Evolutionary conservation across 2,329 filamentous ascomycete genomes (phyloP).

Genomic region (Cladophialophora bantiana): DNA sequence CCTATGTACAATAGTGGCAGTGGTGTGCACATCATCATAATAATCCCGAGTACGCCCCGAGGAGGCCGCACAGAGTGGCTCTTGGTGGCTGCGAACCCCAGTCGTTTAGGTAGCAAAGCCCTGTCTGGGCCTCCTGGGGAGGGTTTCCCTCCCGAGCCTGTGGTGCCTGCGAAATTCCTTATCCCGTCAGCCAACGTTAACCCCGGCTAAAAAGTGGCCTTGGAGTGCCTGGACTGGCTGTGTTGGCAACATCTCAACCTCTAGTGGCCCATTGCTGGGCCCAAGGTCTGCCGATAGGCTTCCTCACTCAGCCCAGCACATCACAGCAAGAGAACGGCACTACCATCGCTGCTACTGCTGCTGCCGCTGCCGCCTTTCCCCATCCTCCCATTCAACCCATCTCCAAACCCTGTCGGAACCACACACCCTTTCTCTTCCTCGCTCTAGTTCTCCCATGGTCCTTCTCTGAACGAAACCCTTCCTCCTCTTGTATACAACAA

Average conservation of each 20-base stretch:
- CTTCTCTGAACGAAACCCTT: neutral
- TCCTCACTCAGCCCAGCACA: slow-evolving; percentile 7
- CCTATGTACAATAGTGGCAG: neutral
- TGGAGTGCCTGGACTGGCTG: slow-evolving; percentile 22
- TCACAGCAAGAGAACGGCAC: no score
- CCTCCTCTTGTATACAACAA: neutral
- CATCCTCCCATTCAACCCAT: slow-evolving; percentile 9
- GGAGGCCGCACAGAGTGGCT: neutral
- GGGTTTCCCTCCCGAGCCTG: neutral
- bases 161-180: slow-evolving; percentile 11
- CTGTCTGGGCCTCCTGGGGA: neutral
- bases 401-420: slow-evolving; percentile 11
- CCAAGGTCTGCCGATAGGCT: slow-evolving; percentile 20
- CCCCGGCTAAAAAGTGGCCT: slow-evolving; percentile 3
- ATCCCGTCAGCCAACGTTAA: slow-evolving; percentile 10
- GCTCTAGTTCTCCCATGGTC: slow-evolving; percentile 12
- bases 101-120: slow-evolving; percentile 6
- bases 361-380: slow-evolving; percentile 20
- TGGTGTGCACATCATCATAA: neutral
- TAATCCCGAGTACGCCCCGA: neutral
- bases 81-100: slow-evolving; percentile 1
- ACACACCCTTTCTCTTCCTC: slow-evolving; percentile 8
- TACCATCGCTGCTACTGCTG: neutral
- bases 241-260: slow-evolving; percentile 22
- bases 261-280: neutral